Evolutionary conservation across 345 rosid genomes (phyloP), one percentile per base, ranked within the genome.

Genomic region (Populus alba): DNA sequence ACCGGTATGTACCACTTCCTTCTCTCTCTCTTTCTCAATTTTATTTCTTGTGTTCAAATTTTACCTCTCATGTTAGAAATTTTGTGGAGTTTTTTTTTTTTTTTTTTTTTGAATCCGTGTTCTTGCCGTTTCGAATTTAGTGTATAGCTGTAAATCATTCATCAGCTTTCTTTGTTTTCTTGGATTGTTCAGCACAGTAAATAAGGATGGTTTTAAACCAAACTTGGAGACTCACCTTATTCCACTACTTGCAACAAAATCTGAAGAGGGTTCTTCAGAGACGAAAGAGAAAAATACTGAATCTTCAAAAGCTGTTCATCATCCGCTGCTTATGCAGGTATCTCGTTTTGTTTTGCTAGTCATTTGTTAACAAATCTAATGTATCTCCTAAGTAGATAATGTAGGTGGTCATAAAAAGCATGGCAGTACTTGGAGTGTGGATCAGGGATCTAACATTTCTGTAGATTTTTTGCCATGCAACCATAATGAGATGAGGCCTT

Each of bases 321-420:
- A 92, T 82, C 90, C 99, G 37, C 83, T 92, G 81, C 98, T 93
- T 81, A 88, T 95, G 91, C 97, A 90, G 95, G 99, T 90, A 81
- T 76, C 33, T 67, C 20, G 33, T 23, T 81, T 69, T 37, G 55
- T 59, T 47, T 57, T 57, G 37, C 51, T 66, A 12, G n/a, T 78
- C 69, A 51, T 23, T 15, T 33, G 82, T 7, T 68, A 27, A 73
- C 3, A 37, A n/a, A 72, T 25, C 2, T 59, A 9, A 13, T 43
- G 11, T 51, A 37, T 25, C 17, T 78, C 5, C 25, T 8, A 25
- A 47, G 37, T 65, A 20, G 31, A 51, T 72, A 38, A 17, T 66
- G 38, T 8, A 7, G 35, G n/a, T 13, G 7, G 5, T 71, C 37
- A 45, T 13, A 35, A 51, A 29, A 63, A 35, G 38, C 41, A 72